Conservation (phyloP, 345 rosid genomes). For the Cochlearia excelsa region DNA sequence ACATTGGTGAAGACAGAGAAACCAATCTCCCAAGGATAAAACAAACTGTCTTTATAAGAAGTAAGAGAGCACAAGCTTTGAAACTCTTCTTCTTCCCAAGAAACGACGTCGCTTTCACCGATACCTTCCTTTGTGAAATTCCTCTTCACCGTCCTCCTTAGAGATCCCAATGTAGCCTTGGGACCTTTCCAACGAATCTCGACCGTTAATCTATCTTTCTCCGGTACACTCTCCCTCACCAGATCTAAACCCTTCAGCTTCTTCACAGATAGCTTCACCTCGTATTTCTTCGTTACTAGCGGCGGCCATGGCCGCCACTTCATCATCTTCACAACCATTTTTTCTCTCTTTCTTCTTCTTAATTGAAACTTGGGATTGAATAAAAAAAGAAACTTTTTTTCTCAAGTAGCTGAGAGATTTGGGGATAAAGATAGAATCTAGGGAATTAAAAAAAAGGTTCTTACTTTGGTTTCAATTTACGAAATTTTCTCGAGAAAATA, state of each 20-base stretch:
- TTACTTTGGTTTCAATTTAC: slow-evolving; percentile 20
- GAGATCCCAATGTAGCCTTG: slow-evolving; percentile 68
- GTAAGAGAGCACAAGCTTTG: slow-evolving; percentile 63
- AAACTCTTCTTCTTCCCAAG: slow-evolving; percentile 91
- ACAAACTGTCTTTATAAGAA: slow-evolving; percentile 64
- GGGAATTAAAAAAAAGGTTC: background rate
- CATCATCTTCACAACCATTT: slow-evolving; percentile 98
- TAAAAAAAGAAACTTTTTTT: slow-evolving; percentile 15
- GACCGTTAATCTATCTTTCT: slow-evolving; percentile 52
- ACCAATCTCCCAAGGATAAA: slow-evolving; percentile 93
- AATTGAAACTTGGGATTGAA: background rate
- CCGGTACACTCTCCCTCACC: slow-evolving; percentile 42
- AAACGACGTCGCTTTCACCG: slow-evolving; percentile 48
- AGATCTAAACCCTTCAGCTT: slow-evolving; percentile 85
- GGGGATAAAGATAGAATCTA: slow-evolving; percentile 4
- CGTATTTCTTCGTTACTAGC: slow-evolving; percentile 64
- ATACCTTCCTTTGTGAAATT: slow-evolving; percentile 69
- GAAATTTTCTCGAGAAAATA: background rate
- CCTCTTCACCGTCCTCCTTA: slow-evolving; percentile 77
- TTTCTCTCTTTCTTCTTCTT: background rate
- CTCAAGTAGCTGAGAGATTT: slow-evolving; percentile 22
- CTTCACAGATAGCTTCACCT: slow-evolving; percentile 59
- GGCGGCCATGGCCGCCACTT: slow-evolving; percentile 98
- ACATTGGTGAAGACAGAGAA: slow-evolving; percentile 77
- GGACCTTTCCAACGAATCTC: slow-evolving; percentile 98